phyloP scores from a whole-genome alignment of 371 early-diverging fungal genomes.

The Circinella minor region DNA sequence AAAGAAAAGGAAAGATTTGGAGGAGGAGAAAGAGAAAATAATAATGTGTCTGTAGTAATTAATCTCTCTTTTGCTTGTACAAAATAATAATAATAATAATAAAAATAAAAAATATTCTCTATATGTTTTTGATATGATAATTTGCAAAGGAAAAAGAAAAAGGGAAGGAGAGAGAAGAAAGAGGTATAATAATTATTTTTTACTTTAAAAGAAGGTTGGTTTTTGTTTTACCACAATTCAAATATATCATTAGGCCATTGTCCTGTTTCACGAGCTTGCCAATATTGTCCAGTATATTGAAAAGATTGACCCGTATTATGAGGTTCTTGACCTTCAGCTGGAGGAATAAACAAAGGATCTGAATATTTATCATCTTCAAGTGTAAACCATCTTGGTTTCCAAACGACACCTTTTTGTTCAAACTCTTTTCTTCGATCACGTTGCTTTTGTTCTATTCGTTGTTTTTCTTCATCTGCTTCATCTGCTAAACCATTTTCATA shows the following conservation, averaged over 20 bases:
- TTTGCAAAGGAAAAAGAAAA: not conserved
- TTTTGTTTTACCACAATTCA: constrained; percentile 47
- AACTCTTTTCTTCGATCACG: constrained; percentile 74
- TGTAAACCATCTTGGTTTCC: constrained; percentile 81
- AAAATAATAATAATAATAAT: not conserved
- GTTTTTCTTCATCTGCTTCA: constrained; percentile 86
- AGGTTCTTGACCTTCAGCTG: constrained; percentile 45
- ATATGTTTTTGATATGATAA: not conserved
- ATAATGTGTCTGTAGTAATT: too few species aligned
- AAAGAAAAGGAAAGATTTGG: too few species aligned
- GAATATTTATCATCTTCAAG: constrained; percentile 26
- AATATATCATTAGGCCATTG: constrained; percentile 42
- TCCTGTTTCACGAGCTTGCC: constrained; percentile 67
- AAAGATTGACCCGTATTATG: constrained; percentile 57
- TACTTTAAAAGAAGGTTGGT: too few species aligned
- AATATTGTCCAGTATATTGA: constrained; percentile 84
- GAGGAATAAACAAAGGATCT: constrained; percentile 20
- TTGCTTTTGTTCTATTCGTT: constrained; percentile 86
- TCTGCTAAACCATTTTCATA: constrained; percentile 78
- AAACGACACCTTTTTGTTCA: constrained; percentile 62
- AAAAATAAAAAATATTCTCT: not conserved
- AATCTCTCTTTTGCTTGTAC: not conserved
- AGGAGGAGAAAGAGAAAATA: constrained; percentile 1
- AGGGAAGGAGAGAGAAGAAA: not conserved
- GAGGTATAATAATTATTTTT: too few species aligned